phyloP scores from a whole-genome alignment of 179 eudicot genomes.

The Drosera spatulata region DNA sequence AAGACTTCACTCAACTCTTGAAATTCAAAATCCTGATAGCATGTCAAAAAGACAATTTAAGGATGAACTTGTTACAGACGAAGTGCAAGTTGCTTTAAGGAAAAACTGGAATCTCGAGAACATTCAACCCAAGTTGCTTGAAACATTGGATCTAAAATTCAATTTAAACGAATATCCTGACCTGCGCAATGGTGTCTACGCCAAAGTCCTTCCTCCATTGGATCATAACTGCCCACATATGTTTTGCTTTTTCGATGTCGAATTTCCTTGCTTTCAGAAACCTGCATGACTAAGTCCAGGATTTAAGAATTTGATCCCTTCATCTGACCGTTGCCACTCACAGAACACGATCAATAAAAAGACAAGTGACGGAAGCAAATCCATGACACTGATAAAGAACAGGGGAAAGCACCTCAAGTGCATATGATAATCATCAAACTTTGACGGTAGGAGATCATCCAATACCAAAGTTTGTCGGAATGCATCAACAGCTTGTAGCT shows the following conservation, averaged over 20 bases:
- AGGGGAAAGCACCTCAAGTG: slow-evolving; percentile 49
- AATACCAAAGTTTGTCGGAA: slow-evolving; percentile 60
- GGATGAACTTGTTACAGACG: background rate
- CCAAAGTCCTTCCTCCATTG: slow-evolving; percentile 97
- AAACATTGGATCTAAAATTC: too few relatives aligned
- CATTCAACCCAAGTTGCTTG: too few relatives aligned
- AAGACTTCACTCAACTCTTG: slow-evolving; percentile 72
- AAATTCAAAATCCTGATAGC: slow-evolving; percentile 90
- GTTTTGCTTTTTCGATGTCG: slow-evolving; percentile 82
- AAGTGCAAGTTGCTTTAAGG: too few relatives aligned
- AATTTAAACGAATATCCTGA: too few relatives aligned
- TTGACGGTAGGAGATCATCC: slow-evolving; percentile 60
- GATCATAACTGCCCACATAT: slow-evolving; percentile 97
- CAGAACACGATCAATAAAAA: background rate
- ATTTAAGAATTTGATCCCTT: background rate
- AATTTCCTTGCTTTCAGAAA: slow-evolving; percentile 97
- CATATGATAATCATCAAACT: slow-evolving; percentile 79
- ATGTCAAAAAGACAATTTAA: background rate
- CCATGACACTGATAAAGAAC: background rate
- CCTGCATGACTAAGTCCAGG: slow-evolving; percentile 28
- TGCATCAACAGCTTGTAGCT: slow-evolving; percentile 65
- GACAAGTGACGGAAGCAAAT: background rate
- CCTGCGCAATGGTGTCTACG: slow-evolving; percentile 72
- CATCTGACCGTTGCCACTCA: too few relatives aligned
- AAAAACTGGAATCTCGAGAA: background rate